Conservation (phyloP, 208 protist species). For the Trypanosoma vivax region DNA sequence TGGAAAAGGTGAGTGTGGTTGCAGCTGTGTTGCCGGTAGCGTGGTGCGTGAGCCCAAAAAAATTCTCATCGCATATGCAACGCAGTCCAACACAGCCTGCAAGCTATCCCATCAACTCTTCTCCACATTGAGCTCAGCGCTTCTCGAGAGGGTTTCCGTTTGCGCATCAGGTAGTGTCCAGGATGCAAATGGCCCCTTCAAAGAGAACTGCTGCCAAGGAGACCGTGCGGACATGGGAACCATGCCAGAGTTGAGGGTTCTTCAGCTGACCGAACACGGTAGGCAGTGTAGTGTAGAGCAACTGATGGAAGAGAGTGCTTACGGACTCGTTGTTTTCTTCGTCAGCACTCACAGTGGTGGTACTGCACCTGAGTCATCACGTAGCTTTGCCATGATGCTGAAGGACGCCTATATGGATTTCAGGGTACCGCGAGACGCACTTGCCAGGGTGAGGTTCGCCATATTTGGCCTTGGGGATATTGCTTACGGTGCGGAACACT, state of each 20-base stretch:
- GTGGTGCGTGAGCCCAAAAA: constrained; percentile 19
- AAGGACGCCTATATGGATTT: constrained; percentile 79
- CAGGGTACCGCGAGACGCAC: constrained; percentile 56
- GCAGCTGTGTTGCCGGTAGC: too few species aligned
- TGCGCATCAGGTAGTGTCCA: background rate
- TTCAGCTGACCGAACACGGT: constrained; percentile 16
- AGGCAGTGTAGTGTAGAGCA: constrained; percentile 37
- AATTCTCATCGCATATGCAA: constrained; percentile 68
- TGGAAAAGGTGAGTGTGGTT: too few species aligned
- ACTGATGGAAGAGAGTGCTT: constrained; percentile 30
- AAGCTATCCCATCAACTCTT: constrained; percentile 63
- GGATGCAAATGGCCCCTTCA: background rate
- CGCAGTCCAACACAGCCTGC: constrained; percentile 47
- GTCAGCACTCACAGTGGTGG: constrained; percentile 80
- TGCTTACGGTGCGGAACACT: constrained; percentile 66
- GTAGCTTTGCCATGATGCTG: constrained; percentile 58
- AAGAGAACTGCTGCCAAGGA: background rate
- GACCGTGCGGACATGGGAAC: background rate
- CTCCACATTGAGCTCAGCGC: constrained; percentile 10
- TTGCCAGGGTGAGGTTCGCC: constrained; percentile 57
- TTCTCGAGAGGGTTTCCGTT: constrained; percentile 2
- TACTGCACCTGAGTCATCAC: constrained; percentile 47
- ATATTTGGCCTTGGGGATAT: constrained; percentile 87
- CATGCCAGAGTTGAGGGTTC: constrained; percentile 9
- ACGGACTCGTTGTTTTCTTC: constrained; percentile 61